Percentiles rank a stretch among this genome's conserved stretches.
Evolutionary conservation across 345 rosid genomes (phyloP).

Genomic region (Lumnitzera littorea): DNA sequence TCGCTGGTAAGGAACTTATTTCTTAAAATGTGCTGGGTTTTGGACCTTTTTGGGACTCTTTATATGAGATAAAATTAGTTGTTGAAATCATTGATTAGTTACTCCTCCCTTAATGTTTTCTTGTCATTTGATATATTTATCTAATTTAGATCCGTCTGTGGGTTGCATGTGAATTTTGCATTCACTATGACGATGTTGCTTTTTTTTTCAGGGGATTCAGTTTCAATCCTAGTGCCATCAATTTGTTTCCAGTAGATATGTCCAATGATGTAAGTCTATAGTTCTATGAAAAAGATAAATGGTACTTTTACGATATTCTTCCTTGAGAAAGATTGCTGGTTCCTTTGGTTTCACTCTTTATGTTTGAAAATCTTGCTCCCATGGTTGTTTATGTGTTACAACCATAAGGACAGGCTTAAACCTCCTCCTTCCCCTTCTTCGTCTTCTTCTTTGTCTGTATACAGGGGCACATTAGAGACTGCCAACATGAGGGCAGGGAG

Average conservation of each 20-base stretch:
- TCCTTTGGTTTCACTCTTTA: too few relatives aligned
- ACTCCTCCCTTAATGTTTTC: too few relatives aligned
- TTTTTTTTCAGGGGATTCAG: slow-evolving; percentile 49
- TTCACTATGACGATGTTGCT: background rate
- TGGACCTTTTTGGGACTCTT: background rate
- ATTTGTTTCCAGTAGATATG: slow-evolving; percentile 57
- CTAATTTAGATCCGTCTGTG: background rate
- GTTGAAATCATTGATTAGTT: too few relatives aligned
- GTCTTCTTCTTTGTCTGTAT: too few relatives aligned
- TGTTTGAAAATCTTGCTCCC: too few relatives aligned
- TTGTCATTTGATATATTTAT: background rate
- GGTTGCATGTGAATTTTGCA: slow-evolving; percentile 5
- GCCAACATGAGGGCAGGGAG: too few relatives aligned
- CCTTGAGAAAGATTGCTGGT: slow-evolving; percentile 1
- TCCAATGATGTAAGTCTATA: slow-evolving; percentile 47
- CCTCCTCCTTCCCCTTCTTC: too few relatives aligned
- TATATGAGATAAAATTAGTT: background rate
- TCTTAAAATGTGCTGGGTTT: background rate
- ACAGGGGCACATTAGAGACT: too few relatives aligned
- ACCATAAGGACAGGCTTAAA: too few relatives aligned
- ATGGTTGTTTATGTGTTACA: too few relatives aligned
- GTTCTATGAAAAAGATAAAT: background rate
- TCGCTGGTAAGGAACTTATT: slow-evolving; percentile 35
- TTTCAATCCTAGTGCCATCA: slow-evolving; percentile 61
- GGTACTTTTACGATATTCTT: too few relatives aligned